Evolutionary conservation across 495 filamentous ascomycete species (phyloP), one percentile per base, ranked within the genome.

Genomic region (Annulohypoxylon moriforme): DNA sequence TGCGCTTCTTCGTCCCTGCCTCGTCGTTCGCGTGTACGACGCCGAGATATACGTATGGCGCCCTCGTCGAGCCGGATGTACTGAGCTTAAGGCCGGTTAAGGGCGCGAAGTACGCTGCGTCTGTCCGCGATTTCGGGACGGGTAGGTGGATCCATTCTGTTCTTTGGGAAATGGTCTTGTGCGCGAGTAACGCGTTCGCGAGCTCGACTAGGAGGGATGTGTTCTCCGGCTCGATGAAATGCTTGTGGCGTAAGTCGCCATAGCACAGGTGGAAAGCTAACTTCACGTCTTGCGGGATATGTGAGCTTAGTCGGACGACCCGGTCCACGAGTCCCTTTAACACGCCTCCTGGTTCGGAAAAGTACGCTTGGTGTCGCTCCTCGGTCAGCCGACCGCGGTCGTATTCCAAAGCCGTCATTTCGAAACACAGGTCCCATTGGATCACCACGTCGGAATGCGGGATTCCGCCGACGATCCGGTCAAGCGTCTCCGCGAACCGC

Each of bases 251-350:
- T 1, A 79, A 58, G 60, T 85, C 82, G 52, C 83, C 82, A 59
- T 85, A 86, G 67, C 83, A 86, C 20, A 85, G 74, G 68, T 85
- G 83, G 40, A 79, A 80, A 8, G 79, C 80, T 42, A 85, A 25
- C 44, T 77, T 75, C 0, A 84, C 78, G 67, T 79, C 77, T 11
- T 55, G 25, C 11, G 75, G 75, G 3, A 85, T 74, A 0, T 46
- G 49, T 11, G 73, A 67, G 1, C 69, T 73, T 27, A 83, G 47
- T 27, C 74, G 75, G 34, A 36, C 56, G 9, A 79, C 16, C 38
- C 80, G 74, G 24, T 81, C 73, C 0, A 81, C 61, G 3, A 84
- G 64, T n/a, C 82, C 80, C 18, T 81, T 66, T 25, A 75, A 72
- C 25, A 81, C 68, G n/a, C 76, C 75, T 1, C 69, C 31, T 53